A percentile compares a stretch with the other conserved stretches of the same genome.
Conservation (phyloP, 1,284 basidiomycete species). For the Wolfiporia cocos region DNA sequence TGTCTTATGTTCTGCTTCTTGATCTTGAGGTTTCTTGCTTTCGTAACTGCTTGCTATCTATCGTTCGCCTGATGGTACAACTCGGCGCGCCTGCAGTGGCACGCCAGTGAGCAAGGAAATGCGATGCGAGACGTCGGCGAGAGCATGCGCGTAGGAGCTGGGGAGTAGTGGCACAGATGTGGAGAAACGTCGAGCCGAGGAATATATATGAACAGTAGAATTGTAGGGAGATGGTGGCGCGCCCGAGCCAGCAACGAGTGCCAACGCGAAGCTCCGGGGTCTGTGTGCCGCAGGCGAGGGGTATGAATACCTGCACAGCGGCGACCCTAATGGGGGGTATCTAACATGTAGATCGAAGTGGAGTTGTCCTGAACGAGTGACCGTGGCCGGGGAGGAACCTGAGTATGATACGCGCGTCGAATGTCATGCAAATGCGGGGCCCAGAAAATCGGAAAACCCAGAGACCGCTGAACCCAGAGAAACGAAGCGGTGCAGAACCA, state of each 20-base stretch:
- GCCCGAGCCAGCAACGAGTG: slow-evolving; percentile 8
- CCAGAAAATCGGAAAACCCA: slow-evolving; percentile 25
- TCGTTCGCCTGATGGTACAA: slow-evolving; percentile 29
- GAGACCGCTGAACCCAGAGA: slow-evolving; percentile 18
- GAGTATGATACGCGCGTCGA: slow-evolving; percentile 8
- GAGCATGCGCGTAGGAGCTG: slow-evolving; percentile 35
- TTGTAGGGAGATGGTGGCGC: slow-evolving; percentile 10
- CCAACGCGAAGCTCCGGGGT: slow-evolving; percentile 7
- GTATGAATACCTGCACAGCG: slow-evolving; percentile 41
- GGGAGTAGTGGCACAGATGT: slow-evolving; percentile 39
- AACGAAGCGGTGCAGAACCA: slow-evolving; percentile 18
- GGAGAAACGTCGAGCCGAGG: slow-evolving; percentile 15
- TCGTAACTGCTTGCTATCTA: slow-evolving; percentile 25
- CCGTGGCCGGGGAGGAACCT: slow-evolving; percentile 15
- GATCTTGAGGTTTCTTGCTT: too few species aligned
- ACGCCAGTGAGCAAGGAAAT: slow-evolving; percentile 10
- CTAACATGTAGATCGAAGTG: slow-evolving; percentile 21
- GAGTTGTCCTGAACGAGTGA: slow-evolving; percentile 36
- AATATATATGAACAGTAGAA: slow-evolving; percentile 18
- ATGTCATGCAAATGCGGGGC: slow-evolving; percentile 28
- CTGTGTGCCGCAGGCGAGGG: slow-evolving; percentile 24
- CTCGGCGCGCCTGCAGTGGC: slow-evolving; percentile 12
- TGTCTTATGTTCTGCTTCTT: slow-evolving; percentile 23
- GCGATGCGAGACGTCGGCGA: slow-evolving; percentile 26
- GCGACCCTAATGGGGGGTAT: slow-evolving; percentile 27